Conservation (phyloP, 2,329 filamentous ascomycete genomes). For the Calonectria crousiana region DNA sequence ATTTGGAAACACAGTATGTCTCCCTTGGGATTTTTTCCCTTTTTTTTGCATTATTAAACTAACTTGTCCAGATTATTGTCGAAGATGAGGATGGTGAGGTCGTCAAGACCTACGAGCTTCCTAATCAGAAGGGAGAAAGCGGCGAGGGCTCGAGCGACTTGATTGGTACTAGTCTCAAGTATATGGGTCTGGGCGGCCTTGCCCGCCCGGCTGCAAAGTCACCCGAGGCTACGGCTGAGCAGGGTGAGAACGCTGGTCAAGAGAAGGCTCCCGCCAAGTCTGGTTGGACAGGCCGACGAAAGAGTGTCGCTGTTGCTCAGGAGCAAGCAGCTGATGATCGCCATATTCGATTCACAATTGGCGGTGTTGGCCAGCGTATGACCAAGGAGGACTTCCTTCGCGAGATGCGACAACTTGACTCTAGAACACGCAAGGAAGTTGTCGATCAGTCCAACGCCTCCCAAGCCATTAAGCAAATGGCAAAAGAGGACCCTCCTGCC, state of each 20-base stretch:
- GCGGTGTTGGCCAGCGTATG: slow-evolving; percentile 78
- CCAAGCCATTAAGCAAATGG: slow-evolving; percentile 61
- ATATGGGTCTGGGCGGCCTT: slow-evolving; percentile 64
- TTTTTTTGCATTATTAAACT: slow-evolving; percentile 30
- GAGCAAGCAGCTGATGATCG: slow-evolving; percentile 74
- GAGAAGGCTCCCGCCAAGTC: slow-evolving; percentile 56
- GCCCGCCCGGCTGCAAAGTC: slow-evolving; percentile 56
- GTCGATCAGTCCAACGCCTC: slow-evolving; percentile 64
- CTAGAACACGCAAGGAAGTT: slow-evolving; percentile 69
- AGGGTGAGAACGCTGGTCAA: slow-evolving; percentile 47
- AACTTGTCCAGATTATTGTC: slow-evolving; percentile 77
- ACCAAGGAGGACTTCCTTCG: slow-evolving; percentile 84
- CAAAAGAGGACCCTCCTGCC: slow-evolving; percentile 53
- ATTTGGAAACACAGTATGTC: slow-evolving; percentile 80
- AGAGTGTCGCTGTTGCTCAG: slow-evolving; percentile 54
- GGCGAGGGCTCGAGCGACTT: slow-evolving; percentile 53
- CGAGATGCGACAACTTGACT: slow-evolving; percentile 79
- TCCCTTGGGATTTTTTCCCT: not conserved
- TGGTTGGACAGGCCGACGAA: slow-evolving; percentile 61
- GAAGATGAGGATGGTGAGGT: slow-evolving; percentile 90
- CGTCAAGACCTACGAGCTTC: slow-evolving; percentile 84
- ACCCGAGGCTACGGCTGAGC: slow-evolving; percentile 44
- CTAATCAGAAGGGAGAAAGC: slow-evolving; percentile 58
- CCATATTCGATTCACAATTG: slow-evolving; percentile 81
- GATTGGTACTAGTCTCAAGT: slow-evolving; percentile 62